phyloP scores from a whole-genome alignment of 345 rosid genomes.

The Eucalyptus pumila region DNA sequence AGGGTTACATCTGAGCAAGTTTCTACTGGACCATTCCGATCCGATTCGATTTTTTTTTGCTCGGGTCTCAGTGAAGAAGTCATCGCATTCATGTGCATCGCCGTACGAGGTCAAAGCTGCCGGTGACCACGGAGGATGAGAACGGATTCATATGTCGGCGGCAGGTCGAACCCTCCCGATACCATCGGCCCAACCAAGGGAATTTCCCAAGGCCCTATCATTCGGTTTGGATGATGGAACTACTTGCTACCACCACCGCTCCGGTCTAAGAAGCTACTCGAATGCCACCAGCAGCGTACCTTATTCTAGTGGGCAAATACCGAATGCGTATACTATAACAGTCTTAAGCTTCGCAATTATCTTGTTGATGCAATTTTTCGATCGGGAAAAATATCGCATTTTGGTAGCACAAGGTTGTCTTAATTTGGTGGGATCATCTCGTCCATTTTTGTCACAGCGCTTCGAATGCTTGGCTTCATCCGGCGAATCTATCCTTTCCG shows the following conservation, averaged over 20 bases:
- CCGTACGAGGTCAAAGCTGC: neutral
- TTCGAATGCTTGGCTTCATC: neutral
- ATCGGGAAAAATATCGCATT: neutral
- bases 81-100: neutral
- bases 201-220: neutral
- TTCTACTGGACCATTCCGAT: neutral
- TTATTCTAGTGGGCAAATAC: neutral
- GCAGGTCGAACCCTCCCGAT: neutral
- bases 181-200: neutral
- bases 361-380: neutral
- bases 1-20: neutral
- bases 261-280: neutral
- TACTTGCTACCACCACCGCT: neutral
- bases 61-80: neutral
- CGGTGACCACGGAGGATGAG: neutral
- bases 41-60: neutral
- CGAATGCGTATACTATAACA: neutral
- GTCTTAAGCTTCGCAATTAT: neutral
- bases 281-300: neutral
- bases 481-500: neutral
- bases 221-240: neutral
- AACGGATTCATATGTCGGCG: neutral
- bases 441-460: neutral
- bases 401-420: neutral
- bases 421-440: neutral